These are phyloP conservation scores for Candida yuanshanica DNA, from an alignment of 805 yeast species.

Conservation along the genomic window DNA sequence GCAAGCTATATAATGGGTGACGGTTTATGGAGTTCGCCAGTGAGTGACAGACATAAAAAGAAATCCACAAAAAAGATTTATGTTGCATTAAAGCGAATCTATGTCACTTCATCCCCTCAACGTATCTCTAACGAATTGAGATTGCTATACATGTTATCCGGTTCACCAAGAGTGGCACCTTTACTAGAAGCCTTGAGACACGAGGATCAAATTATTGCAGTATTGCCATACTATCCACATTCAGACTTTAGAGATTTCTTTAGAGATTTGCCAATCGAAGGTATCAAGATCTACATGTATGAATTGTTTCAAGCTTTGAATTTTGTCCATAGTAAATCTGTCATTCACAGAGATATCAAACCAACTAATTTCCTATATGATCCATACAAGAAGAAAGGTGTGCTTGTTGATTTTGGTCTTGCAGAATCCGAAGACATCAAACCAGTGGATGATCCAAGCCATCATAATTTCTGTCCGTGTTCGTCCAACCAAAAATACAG, in stretches of 20 bases:
- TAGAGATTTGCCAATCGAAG: conserved; percentile 70
- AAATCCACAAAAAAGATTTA: conserved; percentile 23
- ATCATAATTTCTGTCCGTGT: conserved; percentile 50
- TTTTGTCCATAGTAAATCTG: conserved; percentile 59
- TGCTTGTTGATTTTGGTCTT: conserved; percentile 78
- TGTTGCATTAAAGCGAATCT: conserved; percentile 90
- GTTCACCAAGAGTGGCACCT: conserved; percentile 77
- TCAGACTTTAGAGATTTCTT: conserved; percentile 86
- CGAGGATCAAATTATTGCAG: conserved; percentile 91
- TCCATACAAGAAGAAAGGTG: conserved; percentile 45
- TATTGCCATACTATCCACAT: conserved; percentile 86
- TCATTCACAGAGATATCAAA: conserved; percentile 74
- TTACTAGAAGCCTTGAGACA: conserved; percentile 79
- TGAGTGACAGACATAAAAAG: conserved; percentile 29
- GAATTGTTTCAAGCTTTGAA: conserved; percentile 71
- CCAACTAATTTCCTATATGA: conserved; percentile 66
- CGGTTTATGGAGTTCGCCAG: conserved; percentile 27
- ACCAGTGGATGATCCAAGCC: conserved; percentile 19
- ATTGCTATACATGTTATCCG: conserved; percentile 61
- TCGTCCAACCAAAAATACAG: conserved; percentile 24
- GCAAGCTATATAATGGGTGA: conserved; percentile 31
- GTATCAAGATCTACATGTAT: conserved; percentile 74
- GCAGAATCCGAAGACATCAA: conserved; percentile 42
- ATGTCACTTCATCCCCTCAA: conserved; percentile 91
- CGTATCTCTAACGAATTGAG: conserved; percentile 86